These are phyloP conservation scores for Prunus fruticosa DNA, from an alignment of 306 rosid species.

Conservation along the genomic window DNA sequence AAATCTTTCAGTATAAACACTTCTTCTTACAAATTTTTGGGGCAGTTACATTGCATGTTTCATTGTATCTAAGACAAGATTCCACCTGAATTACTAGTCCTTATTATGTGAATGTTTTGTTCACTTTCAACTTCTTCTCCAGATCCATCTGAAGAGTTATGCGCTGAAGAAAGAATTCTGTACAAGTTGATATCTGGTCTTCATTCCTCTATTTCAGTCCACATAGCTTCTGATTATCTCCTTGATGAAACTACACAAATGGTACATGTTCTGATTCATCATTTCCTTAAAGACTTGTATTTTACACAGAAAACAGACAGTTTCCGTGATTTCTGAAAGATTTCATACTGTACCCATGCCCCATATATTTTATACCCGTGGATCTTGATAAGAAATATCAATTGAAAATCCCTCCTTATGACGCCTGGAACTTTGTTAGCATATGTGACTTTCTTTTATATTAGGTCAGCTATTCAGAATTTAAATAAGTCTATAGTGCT, in stretches of 20 bases:
- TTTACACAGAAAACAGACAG: not conserved
- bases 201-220: slow-evolving; percentile 94
- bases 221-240: slow-evolving; percentile 86
- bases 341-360: not conserved
- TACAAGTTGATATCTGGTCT: slow-evolving; percentile 98
- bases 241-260: slow-evolving; percentile 61
- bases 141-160: slow-evolving; percentile 81
- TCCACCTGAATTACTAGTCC: not conserved
- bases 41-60: not conserved
- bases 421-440: not conserved
- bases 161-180: slow-evolving; percentile 85
- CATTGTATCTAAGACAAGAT: not conserved
- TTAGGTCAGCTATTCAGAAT: not conserved
- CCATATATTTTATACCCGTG: not conserved
- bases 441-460: not conserved
- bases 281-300: not conserved
- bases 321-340: not conserved
- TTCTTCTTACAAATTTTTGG: not conserved
- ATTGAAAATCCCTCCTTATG: not conserved
- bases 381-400: not conserved
- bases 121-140: slow-evolving; percentile 18
- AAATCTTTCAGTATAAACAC: not conserved
- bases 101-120: not conserved
- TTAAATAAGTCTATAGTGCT: not conserved
- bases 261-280: slow-evolving; percentile 40